Evolutionary conservation across 306 rosid species (phyloP), one percentile per base, ranked within the genome.

Genomic region (Dalbergia cochinchinensis): DNA sequence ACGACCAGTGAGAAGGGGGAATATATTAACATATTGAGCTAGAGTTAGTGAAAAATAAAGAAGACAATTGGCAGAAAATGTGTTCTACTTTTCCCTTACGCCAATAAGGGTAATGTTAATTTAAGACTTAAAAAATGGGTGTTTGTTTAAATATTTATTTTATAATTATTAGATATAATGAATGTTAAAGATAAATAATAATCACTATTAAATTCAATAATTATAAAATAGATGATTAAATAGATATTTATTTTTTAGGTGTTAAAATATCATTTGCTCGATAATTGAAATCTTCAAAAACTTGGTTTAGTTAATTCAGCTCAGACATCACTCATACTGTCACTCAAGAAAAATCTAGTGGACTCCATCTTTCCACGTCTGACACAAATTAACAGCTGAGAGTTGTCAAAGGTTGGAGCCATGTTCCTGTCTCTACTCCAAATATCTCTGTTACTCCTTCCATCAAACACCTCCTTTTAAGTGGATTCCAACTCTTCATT

Each of bases 401-500:
- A 81, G 85, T 82, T 90, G 89, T 88, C 88, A 88, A 92, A 80
- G 82, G 65, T 72, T 84, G 97, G 91, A 86, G 79, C 80, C 86
- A 83, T 83, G 82, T 83, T 86, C 12, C 80, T 89, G 93, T 87
- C 86, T 76, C 86, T 72, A 80, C 80, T 87, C 85, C 86, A 89
- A 80, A 81, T 87, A 48, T 86, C 83, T 83, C 69, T 86, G 68
- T 73, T 65, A 74, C 84, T 82, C 87, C 83, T 81, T 91, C 74
- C 88, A 83, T 86, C 88, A 89, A 86, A 83, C 77, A 71, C 72
- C 85, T 72, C 57, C 89, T 81, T 92, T 86, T 73, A 44, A 91
- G 99, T 92, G 99, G 99, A 91, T 90, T 92, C 98, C 98, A 95
- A 90, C 99, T 91, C 97, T 87, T 91, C 94, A 53, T 91, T 88